Base-by-base conservation (phyloP, 1,139 yeast genomes). In the Saccharomycopsis crataegensis region DNA sequence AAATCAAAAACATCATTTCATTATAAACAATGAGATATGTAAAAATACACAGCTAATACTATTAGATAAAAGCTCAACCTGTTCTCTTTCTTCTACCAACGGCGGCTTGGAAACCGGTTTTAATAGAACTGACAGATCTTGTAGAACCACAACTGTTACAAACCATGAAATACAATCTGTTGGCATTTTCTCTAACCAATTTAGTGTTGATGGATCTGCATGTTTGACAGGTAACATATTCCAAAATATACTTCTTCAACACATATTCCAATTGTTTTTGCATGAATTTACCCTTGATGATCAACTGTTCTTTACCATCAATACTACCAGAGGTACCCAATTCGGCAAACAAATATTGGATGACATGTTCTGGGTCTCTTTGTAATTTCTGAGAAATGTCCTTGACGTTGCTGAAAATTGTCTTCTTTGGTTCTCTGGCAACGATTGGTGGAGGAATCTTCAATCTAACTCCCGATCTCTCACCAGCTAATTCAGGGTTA, bases 41-140 rank as follows among this genome's bases (percentile, higher is more conserved):
- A 22, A 22, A 22, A 22, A 22, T 22, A 22, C 28, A 22, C 28
- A 22, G 28, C 28, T 31, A 12, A 16, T 14, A 12, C 46, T 43
- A 12, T 22, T 43, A 22, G 4, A 11, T 36, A 36, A 36, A 36
- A 36, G n/a, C 11, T 36, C 40, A 36, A n/a, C 5, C 40, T 37
- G 48, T 47, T 33, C 48, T 83, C 82, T 78, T 82, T 78, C 86
- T 82, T 72, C 83, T 81, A 62, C 89, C 86, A 69, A 86, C 82
- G 71, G 89, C 86, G 62, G 99, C 99, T 77, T 91, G 97, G 96
- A 89, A 93, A 83, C 99, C 99, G 54, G 97, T 88, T 82, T 94
- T 93, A 73, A 94, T 94, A 50, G 96, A 89, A 62, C 96, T 84
- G 58, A 93, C 99, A 51, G 98, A 90, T 76, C 97, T 85, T 55